These are phyloP conservation scores for Micractinium conductrix DNA, from an alignment of 139 green algal genomes.

Conservation along the genomic window DNA sequence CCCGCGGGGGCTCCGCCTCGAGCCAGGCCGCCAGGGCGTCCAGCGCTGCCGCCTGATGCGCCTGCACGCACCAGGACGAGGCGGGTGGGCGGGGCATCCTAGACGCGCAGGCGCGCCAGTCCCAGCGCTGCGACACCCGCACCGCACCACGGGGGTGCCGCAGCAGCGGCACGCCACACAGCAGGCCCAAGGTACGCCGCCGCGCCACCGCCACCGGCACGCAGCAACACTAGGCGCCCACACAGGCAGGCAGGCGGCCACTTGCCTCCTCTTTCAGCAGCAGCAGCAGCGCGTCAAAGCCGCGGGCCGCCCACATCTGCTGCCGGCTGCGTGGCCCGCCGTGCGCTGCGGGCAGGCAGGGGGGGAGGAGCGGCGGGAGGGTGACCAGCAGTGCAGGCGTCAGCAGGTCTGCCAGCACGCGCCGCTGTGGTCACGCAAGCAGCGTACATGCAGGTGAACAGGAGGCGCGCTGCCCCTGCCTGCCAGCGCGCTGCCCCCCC, in stretches of 20 bases:
- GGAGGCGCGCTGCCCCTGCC: too few species aligned
- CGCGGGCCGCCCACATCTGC: slow-evolving; percentile 66
- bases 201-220: too few species aligned
- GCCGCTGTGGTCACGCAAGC: background rate
- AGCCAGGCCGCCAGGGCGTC: slow-evolving; percentile 78
- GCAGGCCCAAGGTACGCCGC: too few species aligned
- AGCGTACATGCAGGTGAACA: too few species aligned
- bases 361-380: background rate
- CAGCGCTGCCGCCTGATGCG: slow-evolving; percentile 61
- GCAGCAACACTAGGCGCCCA: too few species aligned
- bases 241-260: too few species aligned
- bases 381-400: background rate
- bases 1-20: slow-evolving; percentile 46
- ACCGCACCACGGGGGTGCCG: too few species aligned
- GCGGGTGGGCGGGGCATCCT: background rate
- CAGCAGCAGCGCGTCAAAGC: slow-evolving; percentile 74
- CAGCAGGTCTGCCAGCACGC: background rate
- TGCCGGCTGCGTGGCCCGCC: slow-evolving; percentile 57
- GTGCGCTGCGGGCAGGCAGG: slow-evolving; percentile 29
- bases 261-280: slow-evolving; percentile 65
- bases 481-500: background rate
- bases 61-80: slow-evolving; percentile 19
- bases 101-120: background rate
- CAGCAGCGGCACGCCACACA: too few species aligned
- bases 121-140: background rate